Evolutionary conservation across 2,329 filamentous ascomycete genomes (phyloP), one percentile per base, ranked within the genome.

Genomic region (Fusarium nygamai): DNA sequence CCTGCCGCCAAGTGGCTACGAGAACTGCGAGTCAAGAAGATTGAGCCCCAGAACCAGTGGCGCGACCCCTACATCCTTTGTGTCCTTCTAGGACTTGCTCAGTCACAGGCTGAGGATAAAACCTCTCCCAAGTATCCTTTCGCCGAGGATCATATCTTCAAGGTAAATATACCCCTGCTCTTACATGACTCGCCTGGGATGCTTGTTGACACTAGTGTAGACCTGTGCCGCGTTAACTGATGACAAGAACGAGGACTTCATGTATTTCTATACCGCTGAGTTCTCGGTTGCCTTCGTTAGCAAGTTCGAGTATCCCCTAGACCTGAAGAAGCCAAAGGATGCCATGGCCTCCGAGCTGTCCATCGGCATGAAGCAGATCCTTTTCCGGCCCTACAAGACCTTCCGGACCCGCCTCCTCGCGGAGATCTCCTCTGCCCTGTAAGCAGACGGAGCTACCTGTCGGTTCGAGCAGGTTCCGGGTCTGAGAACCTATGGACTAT

Each of bases 51-150:
- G 12, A 69, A 79, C 14, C 69, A 66, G 11, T 71, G 67, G 48
- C 66, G 67, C 7, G 77, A 79, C 43, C 77, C 77, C 2, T 79
- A 79, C 27, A 73, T 79, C 16, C 47, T 79, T 11, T 73, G 65
- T 13, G 76, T 78, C 1, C 66, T 79, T 11, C 10, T 79, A 9
- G 77, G 76, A 1, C 56, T 79, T 6, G 76, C 76, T 0, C 77
- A 79, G 38, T 72, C 71, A 3, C 77, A 79, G n/a, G 67, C 72
- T 6, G 69, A 78, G 33, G 61, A 34, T 24, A 44, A 46, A 12
- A 22, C 51, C 2, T 47, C 51, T 20, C 48, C 46, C 9, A 50
- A 51, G 14, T 43, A 44, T 2, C 53, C 34, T 8, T 51, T 63
- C 12, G 20, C 31, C 11, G 34, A 56, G 16, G 27, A 53, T n/a